Evolutionary conservation across 495 filamentous ascomycete genomes (phyloP).

Genomic region (Penicillium cosmopolitanum): DNA sequence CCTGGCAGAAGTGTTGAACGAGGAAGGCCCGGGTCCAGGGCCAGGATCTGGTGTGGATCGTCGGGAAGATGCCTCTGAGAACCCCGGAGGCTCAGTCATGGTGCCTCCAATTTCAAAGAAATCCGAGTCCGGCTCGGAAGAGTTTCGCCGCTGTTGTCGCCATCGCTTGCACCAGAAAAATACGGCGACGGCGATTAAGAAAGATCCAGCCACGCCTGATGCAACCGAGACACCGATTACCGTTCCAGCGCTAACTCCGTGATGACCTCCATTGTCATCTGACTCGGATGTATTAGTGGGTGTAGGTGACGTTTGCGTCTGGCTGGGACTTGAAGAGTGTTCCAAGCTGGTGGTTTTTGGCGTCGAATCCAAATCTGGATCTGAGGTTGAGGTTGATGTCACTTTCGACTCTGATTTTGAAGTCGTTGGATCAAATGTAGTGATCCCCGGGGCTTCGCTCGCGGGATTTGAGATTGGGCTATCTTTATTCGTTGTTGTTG

Average conservation of each 20-base stretch:
- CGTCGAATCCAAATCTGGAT: not conserved
- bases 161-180: conserved; percentile 42
- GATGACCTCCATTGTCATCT: conserved; percentile 11
- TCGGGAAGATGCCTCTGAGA: conserved; percentile 28
- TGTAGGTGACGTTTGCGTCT: not conserved
- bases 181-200: conserved; percentile 43
- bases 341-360: conserved; percentile 4
- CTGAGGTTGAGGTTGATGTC: not conserved
- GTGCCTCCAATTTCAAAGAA: conserved; percentile 49
- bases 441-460: not conserved
- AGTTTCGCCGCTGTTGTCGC: conserved; percentile 23
- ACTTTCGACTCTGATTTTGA: not conserved
- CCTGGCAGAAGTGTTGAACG: not conserved
- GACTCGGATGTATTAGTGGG: conserved; percentile 20
- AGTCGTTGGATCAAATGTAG: conserved; percentile 8
- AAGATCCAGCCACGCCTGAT: conserved; percentile 43
- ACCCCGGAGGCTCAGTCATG: conserved; percentile 47
- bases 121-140: conserved; percentile 26
- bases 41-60: conserved; percentile 18
- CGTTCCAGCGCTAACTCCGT: conserved; percentile 35
- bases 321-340: conserved; percentile 6
- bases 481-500: conserved; percentile 11
- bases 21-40: not conserved
- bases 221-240: conserved; percentile 49
- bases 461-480: conserved; percentile 5